Base-by-base conservation (phyloP, 2,329 filamentous ascomycete species). In the Paracorniculantispora psalliotae region DNA sequence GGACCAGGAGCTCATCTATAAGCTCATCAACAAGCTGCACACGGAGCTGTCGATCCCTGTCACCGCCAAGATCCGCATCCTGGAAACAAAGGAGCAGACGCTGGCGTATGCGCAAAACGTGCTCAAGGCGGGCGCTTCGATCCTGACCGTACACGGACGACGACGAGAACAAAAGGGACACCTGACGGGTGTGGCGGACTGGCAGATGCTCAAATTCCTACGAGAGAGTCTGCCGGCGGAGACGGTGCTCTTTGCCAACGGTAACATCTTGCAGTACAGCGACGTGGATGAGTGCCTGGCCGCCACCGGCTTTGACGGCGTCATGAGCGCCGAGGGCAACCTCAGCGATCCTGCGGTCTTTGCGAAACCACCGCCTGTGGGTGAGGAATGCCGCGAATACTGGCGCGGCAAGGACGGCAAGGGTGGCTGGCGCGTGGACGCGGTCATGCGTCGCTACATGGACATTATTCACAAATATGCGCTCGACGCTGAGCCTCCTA, bases 251-350 rank as follows among this genome's bases (percentile, higher is more conserved):
- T 97, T 99, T 70, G 94, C 94, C 3, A 99, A 99, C 72, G 94
- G 94, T 13, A 99, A 99, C 69, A 88, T 97, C 37, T 77, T 99
- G 60, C 88, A 90, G 70, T 81, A 88, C 60, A 86, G 80, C 0
- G 93, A 99, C 70, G 78, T 99, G 12, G 82, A 88, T 53, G 77
- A 77, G 21, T 97, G 93, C 68, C 76, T 99, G 21, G 83, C 86
- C 52, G 90, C 81, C 4, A 99, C 94, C 1, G 92, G 92, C 1
- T 93, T 88, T 1, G 94, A 99, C 71, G 94, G 83, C 19, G 85
- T 99, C 54, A 97, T 99, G 94, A 93, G 89, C 65, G 94, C 94
- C 5, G 94, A 99, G 74, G 94, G 92, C 0, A 96, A 97, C 69
- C 81, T 99, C 0, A 93, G 91, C 68, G 91, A 99, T 69, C 94